phyloP scores from a whole-genome alignment of 441 rosid genomes.

The Erodium trifolium region DNA sequence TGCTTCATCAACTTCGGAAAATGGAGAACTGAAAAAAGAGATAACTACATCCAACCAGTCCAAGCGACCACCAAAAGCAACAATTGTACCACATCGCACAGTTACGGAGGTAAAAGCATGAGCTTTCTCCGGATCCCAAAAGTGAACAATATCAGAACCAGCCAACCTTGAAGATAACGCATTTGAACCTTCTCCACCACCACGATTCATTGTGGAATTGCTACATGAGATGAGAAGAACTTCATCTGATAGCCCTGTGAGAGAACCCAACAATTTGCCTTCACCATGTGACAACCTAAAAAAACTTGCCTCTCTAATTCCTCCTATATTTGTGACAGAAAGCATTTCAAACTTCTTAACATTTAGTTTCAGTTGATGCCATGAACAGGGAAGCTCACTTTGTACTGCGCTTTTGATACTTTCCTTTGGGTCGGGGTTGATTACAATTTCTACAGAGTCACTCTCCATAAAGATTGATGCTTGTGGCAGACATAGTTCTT shows the following conservation, averaged over 20 bases:
- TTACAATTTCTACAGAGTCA: slow-evolving; percentile 57
- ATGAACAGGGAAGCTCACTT: slow-evolving; percentile 85
- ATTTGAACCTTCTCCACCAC: slow-evolving; percentile 95
- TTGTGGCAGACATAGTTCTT: slow-evolving; percentile 36
- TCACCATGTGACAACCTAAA: slow-evolving; percentile 83
- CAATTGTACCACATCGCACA: slow-evolving; percentile 70
- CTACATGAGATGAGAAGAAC: slow-evolving; percentile 78
- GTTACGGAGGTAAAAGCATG: slow-evolving; percentile 50
- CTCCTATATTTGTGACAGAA: slow-evolving; percentile 72
- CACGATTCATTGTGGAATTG: slow-evolving; percentile 79
- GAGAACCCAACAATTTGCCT: slow-evolving; percentile 71
- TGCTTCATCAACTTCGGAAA: slow-evolving; percentile 30
- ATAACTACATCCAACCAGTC: slow-evolving; percentile 77
- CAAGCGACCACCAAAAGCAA: slow-evolving; percentile 86
- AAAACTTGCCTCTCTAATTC: slow-evolving; percentile 48
- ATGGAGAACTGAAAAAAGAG: slow-evolving; percentile 62
- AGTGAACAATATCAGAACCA: slow-evolving; percentile 71
- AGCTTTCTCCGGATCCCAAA: slow-evolving; percentile 53
- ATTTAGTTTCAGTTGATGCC: slow-evolving; percentile 61
- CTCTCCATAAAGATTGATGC: slow-evolving; percentile 66
- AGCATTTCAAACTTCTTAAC: slow-evolving; percentile 53
- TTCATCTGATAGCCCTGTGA: slow-evolving; percentile 48
- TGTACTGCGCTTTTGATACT: slow-evolving; percentile 51
- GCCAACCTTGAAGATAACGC: slow-evolving; percentile 73
- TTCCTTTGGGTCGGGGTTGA: slow-evolving; percentile 52